Conservation (phyloP, 1,139 yeast genomes). For the Tardiomyces depauwii region DNA sequence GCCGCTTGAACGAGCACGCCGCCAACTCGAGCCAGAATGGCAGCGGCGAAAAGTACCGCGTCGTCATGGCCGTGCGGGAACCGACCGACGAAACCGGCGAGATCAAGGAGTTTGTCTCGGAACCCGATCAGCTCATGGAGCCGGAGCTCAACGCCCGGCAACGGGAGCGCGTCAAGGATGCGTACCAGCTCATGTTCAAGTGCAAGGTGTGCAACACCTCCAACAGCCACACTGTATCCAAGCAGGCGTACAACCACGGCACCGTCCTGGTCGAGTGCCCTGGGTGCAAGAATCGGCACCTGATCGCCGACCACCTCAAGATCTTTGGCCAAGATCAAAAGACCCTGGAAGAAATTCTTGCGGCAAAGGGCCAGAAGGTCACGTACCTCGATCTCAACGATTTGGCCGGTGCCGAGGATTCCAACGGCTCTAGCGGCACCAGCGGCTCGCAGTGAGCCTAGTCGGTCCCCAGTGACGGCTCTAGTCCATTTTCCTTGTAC, state of each 20-base stretch:
- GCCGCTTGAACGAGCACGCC: neutral
- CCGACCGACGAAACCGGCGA: neutral
- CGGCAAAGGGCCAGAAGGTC: conserved; percentile 64
- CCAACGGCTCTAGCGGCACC: too few relatives aligned
- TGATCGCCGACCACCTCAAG: conserved; percentile 86
- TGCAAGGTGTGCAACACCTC: conserved; percentile 81
- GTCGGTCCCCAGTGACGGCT: too few relatives aligned
- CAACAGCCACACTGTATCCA: conserved; percentile 78
- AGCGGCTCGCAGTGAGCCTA: too few relatives aligned
- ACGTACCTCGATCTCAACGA: conserved; percentile 28
- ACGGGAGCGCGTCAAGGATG: conserved; percentile 39
- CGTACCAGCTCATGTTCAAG: conserved; percentile 80
- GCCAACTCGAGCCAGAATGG: neutral
- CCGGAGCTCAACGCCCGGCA: neutral
- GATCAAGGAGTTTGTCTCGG: neutral
- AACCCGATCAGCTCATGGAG: neutral
- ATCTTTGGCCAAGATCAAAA: conserved; percentile 68
- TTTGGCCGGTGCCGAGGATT: conserved; percentile 10
- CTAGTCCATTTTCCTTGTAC: too few relatives aligned
- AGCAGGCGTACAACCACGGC: conserved; percentile 82
- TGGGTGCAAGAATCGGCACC: conserved; percentile 75
- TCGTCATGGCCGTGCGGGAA: neutral
- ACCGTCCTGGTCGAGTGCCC: conserved; percentile 90
- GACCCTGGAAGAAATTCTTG: conserved; percentile 70
- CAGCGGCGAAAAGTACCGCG: neutral